Evolutionary conservation across 768 basidiomycete genomes (phyloP).

Genomic region (Trametes punicea): DNA sequence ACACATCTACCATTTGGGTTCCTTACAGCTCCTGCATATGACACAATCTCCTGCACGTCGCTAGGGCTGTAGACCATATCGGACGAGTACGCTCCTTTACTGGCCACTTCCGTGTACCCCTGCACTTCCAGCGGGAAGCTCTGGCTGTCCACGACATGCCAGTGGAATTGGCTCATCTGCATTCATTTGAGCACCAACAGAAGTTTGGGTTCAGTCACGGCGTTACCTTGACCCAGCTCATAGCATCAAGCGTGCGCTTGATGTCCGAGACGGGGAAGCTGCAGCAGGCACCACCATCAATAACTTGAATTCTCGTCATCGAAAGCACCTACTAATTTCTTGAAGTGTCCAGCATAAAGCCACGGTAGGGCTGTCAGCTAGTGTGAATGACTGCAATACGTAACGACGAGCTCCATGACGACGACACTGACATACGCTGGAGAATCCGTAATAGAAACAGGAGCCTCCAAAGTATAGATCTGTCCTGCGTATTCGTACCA

Average conservation of each 20-base stretch:
- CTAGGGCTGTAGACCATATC: conserved; percentile 31
- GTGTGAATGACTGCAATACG: neutral
- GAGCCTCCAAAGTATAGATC: conserved; percentile 52
- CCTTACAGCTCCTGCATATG: conserved; percentile 42
- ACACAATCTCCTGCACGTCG: conserved; percentile 38
- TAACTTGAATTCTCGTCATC: neutral
- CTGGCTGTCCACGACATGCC: conserved; percentile 47
- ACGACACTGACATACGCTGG: conserved; percentile 55
- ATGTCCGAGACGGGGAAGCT: conserved; percentile 61
- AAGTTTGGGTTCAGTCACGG: neutral
- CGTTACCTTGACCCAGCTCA: conserved; percentile 59
- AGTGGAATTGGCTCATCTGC: conserved; percentile 45
- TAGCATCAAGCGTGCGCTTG: conserved; percentile 67
- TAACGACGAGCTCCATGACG: neutral
- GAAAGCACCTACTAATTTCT: conserved; percentile 46
- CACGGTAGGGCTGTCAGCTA: conserved; percentile 55
- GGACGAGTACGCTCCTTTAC: conserved; percentile 41
- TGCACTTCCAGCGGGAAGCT: conserved; percentile 43
- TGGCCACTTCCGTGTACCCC: conserved; percentile 34
- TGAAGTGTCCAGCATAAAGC: conserved; percentile 76
- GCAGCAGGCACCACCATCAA: neutral
- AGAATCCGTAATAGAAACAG: conserved; percentile 54
- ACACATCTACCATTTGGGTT: too few species aligned
- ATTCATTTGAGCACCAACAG: neutral
- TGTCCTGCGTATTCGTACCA: conserved; percentile 48